Base-by-base conservation (phyloP, 2,329 filamentous ascomycete genomes). In the Cytospora chrysosperma region DNA sequence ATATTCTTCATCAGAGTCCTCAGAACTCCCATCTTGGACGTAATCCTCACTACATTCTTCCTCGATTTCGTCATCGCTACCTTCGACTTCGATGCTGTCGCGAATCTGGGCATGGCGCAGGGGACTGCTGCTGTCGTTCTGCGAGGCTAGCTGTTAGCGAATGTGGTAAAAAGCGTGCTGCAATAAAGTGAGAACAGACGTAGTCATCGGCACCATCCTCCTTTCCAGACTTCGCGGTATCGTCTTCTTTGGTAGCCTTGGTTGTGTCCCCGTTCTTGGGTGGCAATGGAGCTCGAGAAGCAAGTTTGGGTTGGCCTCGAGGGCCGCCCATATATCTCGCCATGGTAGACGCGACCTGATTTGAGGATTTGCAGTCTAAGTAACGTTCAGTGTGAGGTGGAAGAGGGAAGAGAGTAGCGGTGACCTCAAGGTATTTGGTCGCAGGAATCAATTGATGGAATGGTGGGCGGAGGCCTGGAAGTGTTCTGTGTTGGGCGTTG, bases 291-390 rank as follows among this genome's bases (percentile, higher is more conserved):
- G n/a, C 43, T 47, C 56, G 30, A 59, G 13, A 10, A 7, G 19
- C 4, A 19, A n/a, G 6, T 4, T 15, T 19, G 6, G 26, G 32
- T 15, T 15, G 17, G 2, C 37, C 52, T 24, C 59, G 59, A 34
- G 59, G 59, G 59, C 51, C 59, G 13, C 59, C 59, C 51, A 55
- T 55, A 40, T 61, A 61, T 26, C 59, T 55, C 34, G 59, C 59
- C 59, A 61, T 61, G 27, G 13, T 47, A 8, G 43, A 47, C 2
- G n/a, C n/a, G n/a, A 13, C n/a, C 9, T 24, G n/a, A 47, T 9
- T n/a, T 47, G 10, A 9, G 17, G 19, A 5, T 40, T n/a, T 5
- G 17, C 5, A 19, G 4, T 40, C 15, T 40, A 7, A n/a, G 37
- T 5, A 19, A 13, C 1, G 15, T 10, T 8, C 17, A 40, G n/a